Evolutionary conservation across 2,329 filamentous ascomycete genomes (phyloP), one percentile per base, ranked within the genome.

Genomic region (Xylaria multiplex): DNA sequence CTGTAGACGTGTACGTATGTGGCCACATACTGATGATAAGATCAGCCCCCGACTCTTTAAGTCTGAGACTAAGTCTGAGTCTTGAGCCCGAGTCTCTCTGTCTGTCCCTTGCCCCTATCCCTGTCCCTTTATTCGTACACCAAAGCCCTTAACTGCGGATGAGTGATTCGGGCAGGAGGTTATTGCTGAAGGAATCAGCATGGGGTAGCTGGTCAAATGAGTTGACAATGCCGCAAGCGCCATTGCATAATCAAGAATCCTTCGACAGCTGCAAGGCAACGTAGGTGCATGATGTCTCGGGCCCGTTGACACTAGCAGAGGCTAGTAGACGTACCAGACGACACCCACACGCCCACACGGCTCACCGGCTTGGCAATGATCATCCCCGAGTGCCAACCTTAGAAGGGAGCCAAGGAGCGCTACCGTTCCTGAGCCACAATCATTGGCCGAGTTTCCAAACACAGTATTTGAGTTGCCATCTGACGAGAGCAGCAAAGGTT

Each of bases 331-430:
- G 37, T 11, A 42, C 37, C 37, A 11, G 37, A 42, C 42, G 42
- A 45, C 42, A 45, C 37, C 37, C 37, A 45, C 43, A 22, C n/a
- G 22, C 30, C 30, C 16, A 37, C 50, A 37, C 50, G n/a, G 50
- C 22, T 56, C 9, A 48, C 55, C 30, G 56, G 46, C 65, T 58
- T 64, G 65, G 64, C 59, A 59, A 45, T 52, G 48, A 66, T 66
- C 60, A n/a, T 60, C 58, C 32, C 37, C 35, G 2, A 27, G 19
- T 6, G n/a, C 42, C 49, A 50, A 24, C 46, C 54, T 35, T 32
- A 13, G n/a, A 63, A 27, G 22, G 35, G 14, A 40, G 40, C 55
- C 55, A 55, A 59, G 48, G 32, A 50, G 43, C 56, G 35, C 48
- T 55, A 49, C 49, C 35, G 16, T 27, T 27, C 32, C 50, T 45